phyloP scores from a whole-genome alignment of 1,284 basidiomycete species.

The Mycena citricolor region DNA sequence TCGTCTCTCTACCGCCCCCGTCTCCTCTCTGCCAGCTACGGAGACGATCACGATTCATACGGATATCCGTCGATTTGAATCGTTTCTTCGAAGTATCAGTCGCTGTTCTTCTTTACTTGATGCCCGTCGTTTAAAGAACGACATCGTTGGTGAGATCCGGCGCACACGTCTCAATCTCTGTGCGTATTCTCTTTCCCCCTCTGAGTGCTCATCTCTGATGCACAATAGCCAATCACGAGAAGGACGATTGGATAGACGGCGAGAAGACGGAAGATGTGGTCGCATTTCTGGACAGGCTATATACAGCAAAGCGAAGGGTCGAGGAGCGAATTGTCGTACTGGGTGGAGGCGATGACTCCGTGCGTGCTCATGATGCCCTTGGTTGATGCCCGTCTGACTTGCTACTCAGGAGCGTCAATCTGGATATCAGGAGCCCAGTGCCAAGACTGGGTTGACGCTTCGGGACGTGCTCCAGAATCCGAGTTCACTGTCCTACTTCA shows the following conservation, averaged over 20 bases:
- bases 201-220: constrained; percentile 5
- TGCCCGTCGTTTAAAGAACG: constrained; percentile 86
- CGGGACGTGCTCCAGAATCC: constrained; percentile 84
- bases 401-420: constrained; percentile 29
- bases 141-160: constrained; percentile 85
- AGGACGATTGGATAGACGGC: constrained; percentile 81
- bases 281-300: constrained; percentile 85
- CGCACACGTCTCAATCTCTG: constrained; percentile 72
- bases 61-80: constrained; percentile 81
- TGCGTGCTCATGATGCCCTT: constrained; percentile 33
- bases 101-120: constrained; percentile 82
- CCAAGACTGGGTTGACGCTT: constrained; percentile 50
- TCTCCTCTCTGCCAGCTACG: constrained; percentile 39
- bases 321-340: constrained; percentile 83
- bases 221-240: constrained; percentile 70
- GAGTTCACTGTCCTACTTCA: constrained; percentile 89
- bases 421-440: constrained; percentile 39
- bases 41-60: constrained; percentile 78
- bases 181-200: constrained; percentile 31
- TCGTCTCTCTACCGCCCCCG: constrained; percentile 37
- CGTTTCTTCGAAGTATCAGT: constrained; percentile 83
- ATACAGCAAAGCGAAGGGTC: constrained; percentile 82
- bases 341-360: constrained; percentile 63
- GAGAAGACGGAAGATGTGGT: constrained; percentile 82
- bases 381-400: background rate